Conservation (phyloP, 108 stramenopile species). For the Cyclotella kingstonii region DNA sequence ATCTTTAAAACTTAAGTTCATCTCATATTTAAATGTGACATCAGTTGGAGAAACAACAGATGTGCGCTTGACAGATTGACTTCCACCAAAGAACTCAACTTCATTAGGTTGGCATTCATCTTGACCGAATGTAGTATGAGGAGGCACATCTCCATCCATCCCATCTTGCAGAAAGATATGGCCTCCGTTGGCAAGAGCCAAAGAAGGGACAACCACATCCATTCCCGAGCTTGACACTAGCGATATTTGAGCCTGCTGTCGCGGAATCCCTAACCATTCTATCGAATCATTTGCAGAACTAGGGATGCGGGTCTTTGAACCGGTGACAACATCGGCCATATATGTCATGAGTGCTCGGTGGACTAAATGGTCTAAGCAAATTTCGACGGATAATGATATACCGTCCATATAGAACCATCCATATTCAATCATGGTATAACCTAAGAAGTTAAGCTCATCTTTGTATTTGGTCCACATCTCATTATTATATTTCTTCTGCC, state of each 20-base stretch:
- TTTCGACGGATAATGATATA: conserved; percentile 51
- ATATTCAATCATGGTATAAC: conserved; percentile 69
- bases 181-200: conserved; percentile 57
- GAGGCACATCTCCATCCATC: conserved; percentile 19
- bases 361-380: conserved; percentile 60
- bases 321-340: conserved; percentile 55
- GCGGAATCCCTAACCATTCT: conserved; percentile 55
- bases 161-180: conserved; percentile 66
- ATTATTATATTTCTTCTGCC: conserved; percentile 45
- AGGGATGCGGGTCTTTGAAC: conserved; percentile 49
- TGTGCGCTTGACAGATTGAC: conserved; percentile 51
- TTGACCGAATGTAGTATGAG: conserved; percentile 29
- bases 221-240: conserved; percentile 68
- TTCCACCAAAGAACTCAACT: conserved; percentile 60
- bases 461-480: conserved; percentile 59
- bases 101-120: conserved; percentile 45
- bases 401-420: conserved; percentile 66
- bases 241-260: conserved; percentile 64
- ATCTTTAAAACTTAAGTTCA: conserved; percentile 28
- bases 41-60: conserved; percentile 53
- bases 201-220: conserved; percentile 37
- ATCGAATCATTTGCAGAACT: conserved; percentile 40
- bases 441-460: conserved; percentile 46
- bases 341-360: conserved; percentile 53
- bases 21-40: conserved; percentile 52